These are phyloP conservation scores for Candida berthetii DNA, from an alignment of 805 yeast genomes.

Conservation along the genomic window DNA sequence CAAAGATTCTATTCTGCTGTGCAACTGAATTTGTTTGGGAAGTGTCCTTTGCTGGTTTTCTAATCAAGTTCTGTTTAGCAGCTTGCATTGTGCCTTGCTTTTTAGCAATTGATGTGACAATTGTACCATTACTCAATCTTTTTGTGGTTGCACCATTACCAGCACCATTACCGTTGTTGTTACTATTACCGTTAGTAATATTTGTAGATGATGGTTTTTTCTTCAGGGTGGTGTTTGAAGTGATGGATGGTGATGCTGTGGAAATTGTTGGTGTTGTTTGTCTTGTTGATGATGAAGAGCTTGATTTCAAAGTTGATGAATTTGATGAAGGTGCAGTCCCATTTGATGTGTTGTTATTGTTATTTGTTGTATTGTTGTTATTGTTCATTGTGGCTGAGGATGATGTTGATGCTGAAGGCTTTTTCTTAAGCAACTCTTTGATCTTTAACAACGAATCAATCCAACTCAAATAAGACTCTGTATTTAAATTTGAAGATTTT, in stretches of 20 bases:
- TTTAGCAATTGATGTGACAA: neutral
- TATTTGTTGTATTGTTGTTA: neutral
- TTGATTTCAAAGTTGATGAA: neutral
- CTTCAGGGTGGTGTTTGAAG: neutral
- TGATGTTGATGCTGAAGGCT: slow-evolving; percentile 4
- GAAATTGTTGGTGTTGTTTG: neutral
- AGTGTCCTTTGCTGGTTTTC: slow-evolving; percentile 1
- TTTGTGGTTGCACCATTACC: neutral
- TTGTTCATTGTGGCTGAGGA: slow-evolving; percentile 2
- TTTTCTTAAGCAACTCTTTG: slow-evolving; percentile 43
- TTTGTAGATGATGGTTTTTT: slow-evolving; percentile 3
- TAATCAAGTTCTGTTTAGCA: neutral
- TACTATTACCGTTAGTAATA: neutral
- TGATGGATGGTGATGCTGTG: neutral
- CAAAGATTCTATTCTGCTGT: slow-evolving; percentile 19
- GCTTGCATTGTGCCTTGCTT: neutral
- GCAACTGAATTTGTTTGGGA: neutral
- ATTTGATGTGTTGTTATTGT: neutral
- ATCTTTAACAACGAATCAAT: slow-evolving; percentile 65
- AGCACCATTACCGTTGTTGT: neutral
- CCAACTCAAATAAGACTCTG: slow-evolving; percentile 54
- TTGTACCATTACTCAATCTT: neutral
- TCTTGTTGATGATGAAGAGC: slow-evolving; percentile 3
- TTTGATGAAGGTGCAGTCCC: neutral
- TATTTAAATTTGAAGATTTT: slow-evolving; percentile 23